Evolutionary conservation across 139 green algal genomes (phyloP), one percentile per base, ranked within the genome.

Genomic region (Tetraselmis chui): DNA sequence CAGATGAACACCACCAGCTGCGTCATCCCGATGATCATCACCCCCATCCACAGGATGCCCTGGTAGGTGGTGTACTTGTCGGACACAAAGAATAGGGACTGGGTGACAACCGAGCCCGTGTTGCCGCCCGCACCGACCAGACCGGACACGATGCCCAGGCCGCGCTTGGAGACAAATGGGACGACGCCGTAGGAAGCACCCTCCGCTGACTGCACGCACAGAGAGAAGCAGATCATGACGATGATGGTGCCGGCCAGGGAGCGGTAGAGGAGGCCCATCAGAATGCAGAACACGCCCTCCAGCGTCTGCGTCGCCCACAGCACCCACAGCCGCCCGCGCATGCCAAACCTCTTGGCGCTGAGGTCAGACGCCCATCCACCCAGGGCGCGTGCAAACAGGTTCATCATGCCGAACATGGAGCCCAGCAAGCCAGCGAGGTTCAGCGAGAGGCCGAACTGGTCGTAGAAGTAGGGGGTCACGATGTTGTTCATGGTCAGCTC

Each of bases 71-170:
- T 81, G 59, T 94, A 88, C 30, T 77, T 88, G 74, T 76, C n/a
- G n/a, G n/a, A n/a, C n/a, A n/a, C n/a, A 90, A 98, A 98, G 87
- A 97, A 98, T 32, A 97, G 88, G 77, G 90, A 90, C 88, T 97
- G 93, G 31, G 91, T 98, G 77, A 98, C 87, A 24, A 91, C 91
- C 23, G 90, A 88, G 31, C 96, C 96, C 1, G 90, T 85, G 89
- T 98, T 98, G 32, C 96, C 96, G 59, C 96, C 96, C 25, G 96
- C 94, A 59, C 95, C 94, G 28, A 98, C 90, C 1, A 98, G 86
- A 30, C 96, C 96, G 28, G 93, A 95, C 1, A 95, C 91, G 18
- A 98, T 85, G 24, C 96, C 96, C 45, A 96, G 91, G 0, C 90
- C 86, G 0, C 95, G 88, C 79, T 93, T 90, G 25, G 93, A 96